Base-by-base conservation (phyloP, 2,329 filamentous ascomycete species). In the Pseudomassariella vexata region DNA sequence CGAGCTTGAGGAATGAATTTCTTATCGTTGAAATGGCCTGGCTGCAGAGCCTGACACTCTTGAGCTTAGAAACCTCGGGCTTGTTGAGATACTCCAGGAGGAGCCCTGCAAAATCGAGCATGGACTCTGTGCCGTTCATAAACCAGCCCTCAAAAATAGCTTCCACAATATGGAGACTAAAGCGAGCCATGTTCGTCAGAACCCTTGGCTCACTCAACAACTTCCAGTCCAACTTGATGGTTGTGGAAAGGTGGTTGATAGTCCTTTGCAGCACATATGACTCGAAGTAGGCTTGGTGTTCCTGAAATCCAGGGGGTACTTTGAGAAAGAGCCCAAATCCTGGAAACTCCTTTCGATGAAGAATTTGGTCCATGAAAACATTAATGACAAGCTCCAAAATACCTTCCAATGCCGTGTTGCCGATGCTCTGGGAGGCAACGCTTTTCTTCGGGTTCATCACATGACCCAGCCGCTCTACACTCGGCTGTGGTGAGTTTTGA, bases 121-220 rank as follows among this genome's bases (percentile, higher is more conserved):
- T 73, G 4, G 78, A 71, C 46, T 88, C 84, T 2, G 85, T 85
- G 2, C 90, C 90, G 43, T 92, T 82, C 41, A 95, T 76, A 50
- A 96, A 96, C 86, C 89, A 95, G 11, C 92, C 92, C 58, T 96
- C 92, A 44, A 92, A 95, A 9, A 95, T 82, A 5, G 87, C 85
- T 55, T 98, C 92, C 1, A 83, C 77, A 53, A 96, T 74, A 50
- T 96, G 86, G 3, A 76, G 66, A 19, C 81, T 78, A 41, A 95
- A 83, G 9, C 88, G 77, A 1, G 84, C 81, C 50, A 98, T 68
- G 45, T 98, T 98, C 4, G 83, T 90, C 30, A 98, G 65, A 1
- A 94, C 75, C 38, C 82, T 79, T 1, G 92, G 85, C 52, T 96
- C 89, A 35, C 77, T 75, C 2, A 96, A 67, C 0, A 82, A 62